Evolutionary conservation across 768 basidiomycete genomes (phyloP).

Genomic region (Termitomyces sp.): DNA sequence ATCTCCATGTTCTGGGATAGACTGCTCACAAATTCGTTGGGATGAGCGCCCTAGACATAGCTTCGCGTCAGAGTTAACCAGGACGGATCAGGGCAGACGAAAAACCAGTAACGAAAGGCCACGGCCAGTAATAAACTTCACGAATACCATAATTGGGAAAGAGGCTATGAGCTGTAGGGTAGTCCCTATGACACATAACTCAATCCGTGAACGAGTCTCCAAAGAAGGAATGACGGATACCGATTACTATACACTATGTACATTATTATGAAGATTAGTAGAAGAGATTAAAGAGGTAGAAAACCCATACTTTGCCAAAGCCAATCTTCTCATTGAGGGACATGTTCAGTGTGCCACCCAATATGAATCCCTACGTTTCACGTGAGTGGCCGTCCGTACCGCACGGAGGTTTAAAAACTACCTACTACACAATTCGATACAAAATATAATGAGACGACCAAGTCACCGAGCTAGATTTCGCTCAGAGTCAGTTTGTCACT

Average conservation of each 20-base stretch:
- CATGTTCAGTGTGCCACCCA: conserved; percentile 42
- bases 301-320: conserved; percentile 35
- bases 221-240: conserved; percentile 3
- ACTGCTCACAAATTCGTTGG: conserved; percentile 48
- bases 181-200: conserved; percentile 25
- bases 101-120: conserved; percentile 41
- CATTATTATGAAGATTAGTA: background rate
- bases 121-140: conserved; percentile 40
- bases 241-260: conserved; percentile 16
- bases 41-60: conserved; percentile 39
- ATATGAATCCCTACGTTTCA: conserved; percentile 38
- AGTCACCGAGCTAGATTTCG: conserved; percentile 31
- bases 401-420: background rate
- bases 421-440: conserved; percentile 24
- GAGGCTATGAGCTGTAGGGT: conserved; percentile 38
- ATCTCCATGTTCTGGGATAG: conserved; percentile 33
- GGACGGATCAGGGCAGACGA: background rate
- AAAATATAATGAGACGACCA: conserved; percentile 49
- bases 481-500: background rate
- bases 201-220: background rate
- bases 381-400: background rate
- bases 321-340: conserved; percentile 37
- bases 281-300: background rate
- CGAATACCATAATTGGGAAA: conserved; percentile 44
- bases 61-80: background rate